Evolutionary conservation across 176 grass and related monocot genomes (phyloP).

Genomic region (Carex parvula): DNA sequence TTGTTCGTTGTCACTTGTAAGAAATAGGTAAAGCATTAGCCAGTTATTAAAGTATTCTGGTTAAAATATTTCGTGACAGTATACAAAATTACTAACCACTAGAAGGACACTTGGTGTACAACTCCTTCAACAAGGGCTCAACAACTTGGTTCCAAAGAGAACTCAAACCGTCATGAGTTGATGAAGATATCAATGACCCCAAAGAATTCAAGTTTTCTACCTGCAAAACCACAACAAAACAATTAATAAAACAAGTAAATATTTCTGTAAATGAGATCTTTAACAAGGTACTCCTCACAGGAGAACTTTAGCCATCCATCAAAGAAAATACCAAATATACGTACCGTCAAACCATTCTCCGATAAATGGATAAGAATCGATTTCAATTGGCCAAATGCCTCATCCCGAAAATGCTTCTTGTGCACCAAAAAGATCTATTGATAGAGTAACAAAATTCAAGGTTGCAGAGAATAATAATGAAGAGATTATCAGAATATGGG

Average conservation of each 20-base stretch:
- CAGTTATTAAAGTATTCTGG: neutral
- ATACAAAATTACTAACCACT: slow-evolving; percentile 25
- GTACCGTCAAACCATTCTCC: slow-evolving; percentile 44
- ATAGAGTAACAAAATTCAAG: neutral
- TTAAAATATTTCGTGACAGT: neutral
- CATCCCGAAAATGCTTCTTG: slow-evolving; percentile 62
- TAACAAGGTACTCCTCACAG: neutral
- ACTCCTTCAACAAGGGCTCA: slow-evolving; percentile 59
- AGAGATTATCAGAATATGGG: slow-evolving; percentile 26
- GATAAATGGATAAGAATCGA: slow-evolving; percentile 44
- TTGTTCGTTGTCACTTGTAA: neutral
- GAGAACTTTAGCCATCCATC: neutral
- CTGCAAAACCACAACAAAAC: slow-evolving; percentile 29
- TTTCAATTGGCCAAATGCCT: slow-evolving; percentile 44
- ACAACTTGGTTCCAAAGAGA: slow-evolving; percentile 57
- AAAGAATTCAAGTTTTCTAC: slow-evolving; percentile 39
- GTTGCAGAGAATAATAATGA: slow-evolving; percentile 3
- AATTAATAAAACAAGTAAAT: slow-evolving; percentile 14
- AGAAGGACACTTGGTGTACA: slow-evolving; percentile 44
- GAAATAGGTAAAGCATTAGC: neutral
- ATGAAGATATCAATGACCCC: slow-evolving; percentile 54
- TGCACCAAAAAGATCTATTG: slow-evolving; percentile 73
- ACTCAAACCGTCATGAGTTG: slow-evolving; percentile 55
- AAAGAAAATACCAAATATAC: slow-evolving; percentile 17
- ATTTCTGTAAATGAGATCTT: neutral